Evolutionary conservation across 495 filamentous ascomycete genomes (phyloP).

Genomic region (Talaromyces stipitatus): DNA sequence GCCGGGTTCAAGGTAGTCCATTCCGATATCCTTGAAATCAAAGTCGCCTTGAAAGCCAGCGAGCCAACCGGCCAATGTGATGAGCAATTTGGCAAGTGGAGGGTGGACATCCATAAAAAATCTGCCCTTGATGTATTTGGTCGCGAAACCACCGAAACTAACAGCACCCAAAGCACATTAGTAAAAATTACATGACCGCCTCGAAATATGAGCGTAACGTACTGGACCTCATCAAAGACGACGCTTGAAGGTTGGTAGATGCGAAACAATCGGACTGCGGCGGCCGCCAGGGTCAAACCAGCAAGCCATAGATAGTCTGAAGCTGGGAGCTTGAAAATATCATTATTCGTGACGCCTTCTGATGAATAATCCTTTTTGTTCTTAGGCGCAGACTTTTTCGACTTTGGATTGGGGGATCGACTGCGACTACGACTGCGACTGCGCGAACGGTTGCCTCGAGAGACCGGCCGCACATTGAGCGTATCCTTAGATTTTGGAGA

Average conservation of each 20-base stretch:
- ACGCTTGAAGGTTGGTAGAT: constrained; percentile 96
- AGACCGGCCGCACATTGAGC: constrained; percentile 30
- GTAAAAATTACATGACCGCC: neutral
- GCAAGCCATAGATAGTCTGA: constrained; percentile 75
- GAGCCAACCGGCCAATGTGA: constrained; percentile 90
- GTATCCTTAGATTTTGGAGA: constrained; percentile 35
- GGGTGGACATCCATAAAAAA: constrained; percentile 99
- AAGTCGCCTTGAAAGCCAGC: constrained; percentile 94
- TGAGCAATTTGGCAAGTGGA: constrained; percentile 90
- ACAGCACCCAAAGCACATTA: neutral
- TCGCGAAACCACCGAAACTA: constrained; percentile 95
- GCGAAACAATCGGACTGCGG: constrained; percentile 79
- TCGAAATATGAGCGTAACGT: constrained; percentile 25
- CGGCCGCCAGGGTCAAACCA: constrained; percentile 64
- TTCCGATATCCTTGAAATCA: constrained; percentile 99
- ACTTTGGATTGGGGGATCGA: constrained; percentile 27
- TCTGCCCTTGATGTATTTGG: constrained; percentile 95
- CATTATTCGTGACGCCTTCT: constrained; percentile 45
- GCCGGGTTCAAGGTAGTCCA: constrained; percentile 89
- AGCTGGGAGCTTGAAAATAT: constrained; percentile 54
- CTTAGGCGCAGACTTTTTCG: constrained; percentile 23
- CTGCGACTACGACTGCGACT: constrained; percentile 35
- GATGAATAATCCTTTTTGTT: constrained; percentile 35
- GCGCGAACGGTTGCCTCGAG: constrained; percentile 28
- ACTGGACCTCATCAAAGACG: constrained; percentile 99